Conservation (phyloP, 805 yeast genomes). For the Candida ponderosae region DNA sequence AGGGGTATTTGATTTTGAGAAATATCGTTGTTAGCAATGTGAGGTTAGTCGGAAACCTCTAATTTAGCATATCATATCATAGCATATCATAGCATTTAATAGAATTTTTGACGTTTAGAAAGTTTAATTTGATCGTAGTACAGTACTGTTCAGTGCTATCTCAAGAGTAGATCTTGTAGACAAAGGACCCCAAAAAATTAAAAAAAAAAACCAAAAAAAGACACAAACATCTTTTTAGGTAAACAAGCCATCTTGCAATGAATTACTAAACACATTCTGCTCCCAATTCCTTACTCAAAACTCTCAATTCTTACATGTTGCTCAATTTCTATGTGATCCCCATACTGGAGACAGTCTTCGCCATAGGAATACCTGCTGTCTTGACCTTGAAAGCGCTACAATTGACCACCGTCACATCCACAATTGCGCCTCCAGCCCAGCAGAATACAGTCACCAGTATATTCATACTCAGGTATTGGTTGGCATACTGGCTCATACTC, state of each 20-base stretch:
- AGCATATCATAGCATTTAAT: background rate
- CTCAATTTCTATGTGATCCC: conserved; percentile 10
- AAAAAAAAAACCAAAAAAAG: background rate
- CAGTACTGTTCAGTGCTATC: background rate
- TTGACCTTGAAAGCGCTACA: conserved; percentile 15
- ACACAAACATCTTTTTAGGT: too few species aligned
- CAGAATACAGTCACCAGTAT: conserved; percentile 1
- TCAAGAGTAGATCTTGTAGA: background rate
- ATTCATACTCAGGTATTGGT: conserved; percentile 13
- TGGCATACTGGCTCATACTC: conserved; percentile 12
- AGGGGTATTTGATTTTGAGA: conserved; percentile 1
- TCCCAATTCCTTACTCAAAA: background rate
- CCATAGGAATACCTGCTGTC: conserved; percentile 10
- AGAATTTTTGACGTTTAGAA: background rate
- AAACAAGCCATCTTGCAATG: background rate
- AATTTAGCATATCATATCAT: background rate
- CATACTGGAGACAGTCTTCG: conserved; percentile 5
- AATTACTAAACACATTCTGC: background rate
- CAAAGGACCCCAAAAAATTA: background rate
- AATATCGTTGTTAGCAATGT: conserved; percentile 8
- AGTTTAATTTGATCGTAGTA: background rate
- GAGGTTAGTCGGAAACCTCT: background rate
- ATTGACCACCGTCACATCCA: background rate
- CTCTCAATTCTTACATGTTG: conserved; percentile 3
- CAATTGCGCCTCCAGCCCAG: too few species aligned